phyloP scores from a whole-genome alignment of 2,329 filamentous ascomycete species.

The Alternaria tenuissima region DNA sequence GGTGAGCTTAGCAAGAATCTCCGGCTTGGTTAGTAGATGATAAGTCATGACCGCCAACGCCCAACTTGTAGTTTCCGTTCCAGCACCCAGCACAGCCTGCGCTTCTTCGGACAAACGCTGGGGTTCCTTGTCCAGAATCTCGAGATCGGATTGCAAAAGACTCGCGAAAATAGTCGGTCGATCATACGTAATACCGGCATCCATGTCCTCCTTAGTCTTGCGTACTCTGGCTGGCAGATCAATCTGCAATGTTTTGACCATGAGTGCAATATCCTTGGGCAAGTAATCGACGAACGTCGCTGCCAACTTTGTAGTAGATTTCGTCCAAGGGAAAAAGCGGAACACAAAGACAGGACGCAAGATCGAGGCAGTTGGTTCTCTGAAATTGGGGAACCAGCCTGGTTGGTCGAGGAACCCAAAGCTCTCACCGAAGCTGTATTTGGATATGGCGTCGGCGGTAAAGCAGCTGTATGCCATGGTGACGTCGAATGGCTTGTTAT shows the following conservation, averaged over 20 bases:
- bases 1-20: conserved; percentile 31
- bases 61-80: conserved; percentile 47
- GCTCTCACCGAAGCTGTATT: conserved; percentile 34
- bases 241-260: conserved; percentile 38
- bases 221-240: conserved; percentile 33
- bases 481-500: conserved; percentile 28
- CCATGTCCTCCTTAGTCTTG: conserved; percentile 31
- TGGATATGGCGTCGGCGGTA: conserved; percentile 34
- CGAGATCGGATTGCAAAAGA: conserved; percentile 25
- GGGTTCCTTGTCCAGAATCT: conserved; percentile 28
- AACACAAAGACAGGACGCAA: conserved; percentile 35
- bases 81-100: conserved; percentile 43
- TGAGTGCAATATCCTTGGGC: conserved; percentile 28
- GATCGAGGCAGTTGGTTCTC: conserved; percentile 28
- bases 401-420: conserved; percentile 37
- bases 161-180: conserved; percentile 35
- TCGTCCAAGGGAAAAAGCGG: conserved; percentile 36
- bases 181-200: conserved; percentile 35
- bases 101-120: conserved; percentile 45
- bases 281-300: conserved; percentile 31
- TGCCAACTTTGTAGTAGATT: conserved; percentile 26
- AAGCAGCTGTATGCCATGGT: conserved; percentile 41
- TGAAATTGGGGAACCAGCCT: conserved; percentile 39
- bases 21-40: conserved; percentile 37
- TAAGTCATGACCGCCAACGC: conserved; percentile 38